A percentile compares a stretch with the other conserved stretches of the same genome.
phyloP scores from a whole-genome alignment of 2,329 filamentous ascomycete genomes.

The Monosporascus sp. region DNA sequence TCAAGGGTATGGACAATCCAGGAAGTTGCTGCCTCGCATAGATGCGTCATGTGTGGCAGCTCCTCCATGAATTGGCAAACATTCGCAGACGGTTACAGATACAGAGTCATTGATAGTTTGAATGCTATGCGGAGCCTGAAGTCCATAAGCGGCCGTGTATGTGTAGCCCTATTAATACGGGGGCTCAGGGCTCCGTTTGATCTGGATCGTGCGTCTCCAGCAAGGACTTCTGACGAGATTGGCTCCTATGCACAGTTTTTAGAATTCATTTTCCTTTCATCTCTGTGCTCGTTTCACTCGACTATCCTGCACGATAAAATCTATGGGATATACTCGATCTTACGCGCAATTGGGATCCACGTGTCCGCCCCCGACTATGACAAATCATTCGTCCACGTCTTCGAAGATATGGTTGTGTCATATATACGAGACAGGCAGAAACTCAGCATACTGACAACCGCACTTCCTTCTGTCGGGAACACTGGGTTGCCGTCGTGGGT shows the following conservation, averaged over 20 bases:
- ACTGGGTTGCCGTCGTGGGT: slow-evolving; percentile 8
- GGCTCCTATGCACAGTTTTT: neutral
- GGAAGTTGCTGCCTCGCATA: slow-evolving; percentile 5
- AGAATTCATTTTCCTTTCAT: neutral
- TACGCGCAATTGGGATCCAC: neutral
- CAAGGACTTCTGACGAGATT: neutral
- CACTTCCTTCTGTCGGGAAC: neutral
- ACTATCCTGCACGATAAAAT: slow-evolving; percentile 4
- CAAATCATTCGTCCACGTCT: neutral
- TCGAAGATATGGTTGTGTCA: slow-evolving; percentile 4
- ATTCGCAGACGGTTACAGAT: neutral
- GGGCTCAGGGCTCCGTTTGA: neutral
- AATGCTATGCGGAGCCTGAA: neutral
- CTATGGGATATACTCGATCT: slow-evolving; percentile 3
- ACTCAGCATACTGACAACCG: slow-evolving; percentile 3
- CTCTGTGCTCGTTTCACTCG: neutral
- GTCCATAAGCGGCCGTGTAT: neutral
- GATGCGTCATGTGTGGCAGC: slow-evolving; percentile 3
- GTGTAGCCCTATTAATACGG: neutral
- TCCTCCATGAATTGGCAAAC: slow-evolving; percentile 5
- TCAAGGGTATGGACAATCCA: slow-evolving; percentile 11
- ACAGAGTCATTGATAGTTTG: no score
- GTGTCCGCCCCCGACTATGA: slow-evolving; percentile 6
- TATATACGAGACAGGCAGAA: slow-evolving; percentile 1
- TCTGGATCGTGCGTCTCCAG: neutral